These are phyloP conservation scores for Nakataea oryzae DNA, from an alignment of 2,329 filamentous ascomycete species.

Conservation along the genomic window DNA sequence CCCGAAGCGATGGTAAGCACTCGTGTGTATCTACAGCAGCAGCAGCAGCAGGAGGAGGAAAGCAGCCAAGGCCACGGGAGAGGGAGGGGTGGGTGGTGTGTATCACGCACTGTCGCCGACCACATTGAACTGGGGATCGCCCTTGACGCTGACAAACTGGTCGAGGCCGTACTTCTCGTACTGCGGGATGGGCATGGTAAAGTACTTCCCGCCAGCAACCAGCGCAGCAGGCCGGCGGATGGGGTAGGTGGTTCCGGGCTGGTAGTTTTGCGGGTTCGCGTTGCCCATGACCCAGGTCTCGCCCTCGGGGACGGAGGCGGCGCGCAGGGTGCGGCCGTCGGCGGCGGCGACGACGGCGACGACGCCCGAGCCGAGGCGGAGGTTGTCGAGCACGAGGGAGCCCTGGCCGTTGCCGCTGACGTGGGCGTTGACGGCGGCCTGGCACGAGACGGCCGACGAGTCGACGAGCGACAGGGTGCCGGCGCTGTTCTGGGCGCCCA, in stretches of 20 bases:
- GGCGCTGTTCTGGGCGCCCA: conserved; percentile 5
- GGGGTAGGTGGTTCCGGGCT: conserved; percentile 10
- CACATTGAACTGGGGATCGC: conserved; percentile 24
- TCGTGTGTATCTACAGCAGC: too few relatives aligned
- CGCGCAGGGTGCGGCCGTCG: conserved; percentile 8
- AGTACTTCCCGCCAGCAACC: conserved; percentile 23
- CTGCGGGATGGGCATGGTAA: conserved; percentile 26
- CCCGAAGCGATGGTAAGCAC: too few relatives aligned
- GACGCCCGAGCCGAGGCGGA: conserved; percentile 4
- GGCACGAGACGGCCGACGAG: not conserved
- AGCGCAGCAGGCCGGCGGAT: conserved; percentile 20
- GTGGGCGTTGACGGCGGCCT: not conserved
- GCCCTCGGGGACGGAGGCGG: conserved; percentile 12
- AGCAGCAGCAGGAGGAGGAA: too few relatives aligned
- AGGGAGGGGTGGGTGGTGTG: too few relatives aligned
- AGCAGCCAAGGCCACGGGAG: too few relatives aligned
- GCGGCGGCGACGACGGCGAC: conserved; percentile 12
- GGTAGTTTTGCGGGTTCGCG: not conserved
- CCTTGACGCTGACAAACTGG: conserved; percentile 35
- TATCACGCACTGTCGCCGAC: conserved; percentile 23
- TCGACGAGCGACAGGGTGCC: conserved; percentile 1
- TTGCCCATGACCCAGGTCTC: conserved; percentile 15
- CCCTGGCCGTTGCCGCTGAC: not conserved
- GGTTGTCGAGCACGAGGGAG: conserved; percentile 1
- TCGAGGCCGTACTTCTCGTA: conserved; percentile 28